Percentiles rank a stretch among this genome's conserved stretches.
Evolutionary conservation across 352 stramenopile genomes (phyloP).

Genomic region (Phytophthora megakarya): DNA sequence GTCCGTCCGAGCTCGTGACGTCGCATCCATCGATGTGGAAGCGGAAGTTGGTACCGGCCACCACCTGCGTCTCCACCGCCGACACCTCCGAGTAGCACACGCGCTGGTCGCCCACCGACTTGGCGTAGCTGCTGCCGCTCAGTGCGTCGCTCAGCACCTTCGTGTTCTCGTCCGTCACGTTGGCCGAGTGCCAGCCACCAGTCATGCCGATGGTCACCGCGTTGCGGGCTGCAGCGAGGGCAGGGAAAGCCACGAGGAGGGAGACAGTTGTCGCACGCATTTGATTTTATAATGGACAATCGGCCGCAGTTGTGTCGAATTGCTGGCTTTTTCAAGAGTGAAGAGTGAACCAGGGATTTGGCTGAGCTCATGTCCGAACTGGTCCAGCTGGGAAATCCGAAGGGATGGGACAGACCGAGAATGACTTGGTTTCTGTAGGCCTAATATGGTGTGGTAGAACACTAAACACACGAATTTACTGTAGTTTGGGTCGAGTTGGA

Average conservation of each 20-base stretch:
- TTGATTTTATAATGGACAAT: too few species aligned
- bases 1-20: conserved; percentile 43
- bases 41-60: conserved; percentile 79
- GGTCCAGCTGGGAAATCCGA: conserved; percentile 4
- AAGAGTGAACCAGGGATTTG: conserved; percentile 25
- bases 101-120: conserved; percentile 38
- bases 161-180: conserved; percentile 31
- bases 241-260: conserved; percentile 18
- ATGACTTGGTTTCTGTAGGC: background rate
- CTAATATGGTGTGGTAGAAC: conserved; percentile 1
- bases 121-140: conserved; percentile 30
- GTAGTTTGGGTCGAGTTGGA: conserved; percentile 1
- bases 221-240: conserved; percentile 20
- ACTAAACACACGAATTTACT: background rate
- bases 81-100: conserved; percentile 50
- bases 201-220: conserved; percentile 31
- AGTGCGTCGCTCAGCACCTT: conserved; percentile 41
- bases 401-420: conserved; percentile 2
- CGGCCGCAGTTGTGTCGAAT: background rate
- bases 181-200: conserved; percentile 30
- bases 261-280: conserved; percentile 25
- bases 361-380: background rate
- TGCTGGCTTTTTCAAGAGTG: conserved; percentile 34
- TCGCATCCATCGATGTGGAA: conserved; percentile 64
- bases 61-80: conserved; percentile 62